These are phyloP conservation scores for Neurospora sp. DNA, from an alignment of 495 filamentous ascomycete genomes.

Conservation along the genomic window DNA sequence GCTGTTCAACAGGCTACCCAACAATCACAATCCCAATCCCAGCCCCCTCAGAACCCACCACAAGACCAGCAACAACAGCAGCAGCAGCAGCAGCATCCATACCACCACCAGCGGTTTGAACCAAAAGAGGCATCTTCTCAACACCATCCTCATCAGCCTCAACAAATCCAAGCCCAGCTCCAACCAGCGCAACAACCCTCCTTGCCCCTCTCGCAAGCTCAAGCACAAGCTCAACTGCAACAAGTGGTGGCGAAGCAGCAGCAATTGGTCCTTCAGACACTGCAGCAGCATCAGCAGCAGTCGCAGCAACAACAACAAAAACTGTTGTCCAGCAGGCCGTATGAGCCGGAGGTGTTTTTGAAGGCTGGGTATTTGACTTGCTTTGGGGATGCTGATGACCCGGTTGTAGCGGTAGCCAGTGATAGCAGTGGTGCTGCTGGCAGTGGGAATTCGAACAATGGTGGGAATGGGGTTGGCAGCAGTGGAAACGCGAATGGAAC, in stretches of 20 bases:
- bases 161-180: background rate
- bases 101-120: background rate
- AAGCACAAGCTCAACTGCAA: background rate
- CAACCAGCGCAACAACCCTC: background rate
- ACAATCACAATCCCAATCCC: background rate
- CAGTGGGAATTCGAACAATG: background rate
- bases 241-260: background rate
- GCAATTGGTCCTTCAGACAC: background rate
- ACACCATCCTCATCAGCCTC: background rate
- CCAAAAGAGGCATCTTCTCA: background rate
- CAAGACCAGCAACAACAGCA: background rate
- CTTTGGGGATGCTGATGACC: conserved; percentile 5
- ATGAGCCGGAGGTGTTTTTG: conserved; percentile 3
- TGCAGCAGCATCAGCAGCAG: background rate
- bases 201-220: background rate
- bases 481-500: background rate
- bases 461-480: background rate
- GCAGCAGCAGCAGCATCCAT: background rate
- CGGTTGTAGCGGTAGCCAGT: background rate
- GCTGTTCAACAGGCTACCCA: background rate
- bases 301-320: background rate
- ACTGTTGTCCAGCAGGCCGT: background rate
- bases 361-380: conserved; percentile 9
- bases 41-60: background rate
- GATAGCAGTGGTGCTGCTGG: background rate